phyloP scores from a whole-genome alignment of 2,329 filamentous ascomycete genomes.

The Ceratocystiopsis sp. region DNA sequence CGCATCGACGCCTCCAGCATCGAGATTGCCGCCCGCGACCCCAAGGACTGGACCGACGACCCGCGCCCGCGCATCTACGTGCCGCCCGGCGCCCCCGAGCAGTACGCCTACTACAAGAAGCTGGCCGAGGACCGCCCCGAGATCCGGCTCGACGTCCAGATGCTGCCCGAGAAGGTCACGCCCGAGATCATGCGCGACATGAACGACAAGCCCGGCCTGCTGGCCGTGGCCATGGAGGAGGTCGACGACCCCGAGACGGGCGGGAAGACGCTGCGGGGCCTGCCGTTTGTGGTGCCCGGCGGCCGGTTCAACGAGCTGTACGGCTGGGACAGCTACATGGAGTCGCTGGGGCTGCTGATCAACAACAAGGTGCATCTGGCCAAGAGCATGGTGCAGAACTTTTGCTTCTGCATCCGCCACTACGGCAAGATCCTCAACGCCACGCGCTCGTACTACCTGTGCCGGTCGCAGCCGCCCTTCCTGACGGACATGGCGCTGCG shows the following conservation, averaged over 20 bases:
- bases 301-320: conserved; percentile 97
- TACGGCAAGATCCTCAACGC: conserved; percentile 98
- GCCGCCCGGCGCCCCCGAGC: conserved; percentile 66
- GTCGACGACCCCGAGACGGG: conserved; percentile 48
- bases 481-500: conserved; percentile 92
- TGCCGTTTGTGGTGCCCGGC: conserved; percentile 94
- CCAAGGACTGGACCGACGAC: conserved; percentile 89
- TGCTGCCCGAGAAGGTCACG: conserved; percentile 61
- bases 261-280: conserved; percentile 53
- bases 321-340: conserved; percentile 99
- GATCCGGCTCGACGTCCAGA: conserved; percentile 71
- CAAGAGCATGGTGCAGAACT: conserved; percentile 90
- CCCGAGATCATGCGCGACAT: conserved; percentile 66
- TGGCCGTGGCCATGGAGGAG: conserved; percentile 81
- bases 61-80: conserved; percentile 86
- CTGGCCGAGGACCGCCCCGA: conserved; percentile 67
- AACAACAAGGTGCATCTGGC: conserved; percentile 75
- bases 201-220: conserved; percentile 72
- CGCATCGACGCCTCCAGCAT: conserved; percentile 81
- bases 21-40: conserved; percentile 69
- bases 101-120: conserved; percentile 74
- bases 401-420: conserved; percentile 95
- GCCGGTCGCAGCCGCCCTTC: conserved; percentile 88
- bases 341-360: conserved; percentile 72
- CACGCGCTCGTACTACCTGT: conserved; percentile 88